Evolutionary conservation across 805 yeast species (phyloP), one percentile per base, ranked within the genome.

Genomic region (Candida qinlingensis): DNA sequence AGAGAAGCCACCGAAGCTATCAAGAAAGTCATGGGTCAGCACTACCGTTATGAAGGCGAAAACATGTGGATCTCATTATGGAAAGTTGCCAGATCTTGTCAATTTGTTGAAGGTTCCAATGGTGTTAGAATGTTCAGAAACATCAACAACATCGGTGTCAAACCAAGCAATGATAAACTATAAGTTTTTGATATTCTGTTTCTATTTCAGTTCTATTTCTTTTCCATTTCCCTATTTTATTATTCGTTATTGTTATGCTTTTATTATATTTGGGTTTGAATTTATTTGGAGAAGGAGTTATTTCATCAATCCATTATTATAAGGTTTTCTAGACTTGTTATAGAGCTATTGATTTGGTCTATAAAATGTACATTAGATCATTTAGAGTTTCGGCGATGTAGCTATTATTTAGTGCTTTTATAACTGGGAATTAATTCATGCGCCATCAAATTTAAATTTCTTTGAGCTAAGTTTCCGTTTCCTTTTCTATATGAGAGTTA

Each of bases 21-120:
- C 68, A 81, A 83, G 71, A 79, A 81, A 67, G 94, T 85, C 51
- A 83, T 88, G 94, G 96, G 96, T 59, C 75, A 78, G 54, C 89
- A 85, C 69, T 88, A 88, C 74, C 76, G 73, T 53, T 70, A 76
- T 61, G 69, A 75, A 46, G 83, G 77, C 55, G 81, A 77, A 59
- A 76, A 71, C 64, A 79, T 80, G 84, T 79, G 81, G 79, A 54
- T 60, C 28, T 65, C 78, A 28, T 66, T 80, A 53, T 80, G 85
- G 85, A 74, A 76, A 53, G 69, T 73, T 54, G 68, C 75, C 45
- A 78, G 91, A 67, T 54, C 74, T 51, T 85, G 91, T 67, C 87
- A 83, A 67, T 85, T 76, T 55, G 87, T 85, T 47, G 88, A 81
- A 52, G 87, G 85, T 58, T 76, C 77, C 42, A 71, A 74, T 5